Evolutionary conservation across 1,284 basidiomycete genomes (phyloP), one percentile per base, ranked within the genome.

Genomic region (Leccinum brunneo-olivaceum): DNA sequence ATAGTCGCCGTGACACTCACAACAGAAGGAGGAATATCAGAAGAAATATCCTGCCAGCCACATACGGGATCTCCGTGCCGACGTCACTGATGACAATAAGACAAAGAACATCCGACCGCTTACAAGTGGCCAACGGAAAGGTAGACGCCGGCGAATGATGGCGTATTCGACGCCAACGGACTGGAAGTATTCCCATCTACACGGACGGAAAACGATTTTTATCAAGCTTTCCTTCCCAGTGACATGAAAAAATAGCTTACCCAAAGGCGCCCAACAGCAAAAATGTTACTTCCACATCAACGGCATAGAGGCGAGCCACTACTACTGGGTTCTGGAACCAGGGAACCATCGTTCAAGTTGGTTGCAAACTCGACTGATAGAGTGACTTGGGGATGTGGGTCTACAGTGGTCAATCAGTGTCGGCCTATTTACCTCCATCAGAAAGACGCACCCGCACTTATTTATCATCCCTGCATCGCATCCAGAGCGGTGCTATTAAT

Each of bases 171-270:
- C 36, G 5, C 18, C 36, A 6, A 52, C 43, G 2, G 51, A 46
- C 8, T 34, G 45, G 11, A 49, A 32, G 12, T 60, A 58, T 35
- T 58, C 58, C 53, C 53, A 58, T 14, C 56, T 60, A 29, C 14
- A 37, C 6, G 12, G 34, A 29, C 6, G 15, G 33, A 34, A n/a
- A n/a, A n/a, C n/a, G n/a, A n/a, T n/a, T n/a, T 34, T n/a, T 6
- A 18, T 45, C 21, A 29, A 15, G 24, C n/a, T 19, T 10, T 6
- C 7, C 6, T 23, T 14, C 10, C 8, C 19, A 14, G 6, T 10
- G 23, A 4, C 7, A 25, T 7, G 21, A n/a, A 41, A 34, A 27
- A 21, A 6, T 14, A 18, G 18, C 54, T 15, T 45, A 56, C 53
- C 43, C 44, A 32, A 46, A 36, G 7, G 42, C 6, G 2, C 53